phyloP scores from a whole-genome alignment of 2,329 filamentous ascomycete species.

The Fusarium nisikadoi region DNA sequence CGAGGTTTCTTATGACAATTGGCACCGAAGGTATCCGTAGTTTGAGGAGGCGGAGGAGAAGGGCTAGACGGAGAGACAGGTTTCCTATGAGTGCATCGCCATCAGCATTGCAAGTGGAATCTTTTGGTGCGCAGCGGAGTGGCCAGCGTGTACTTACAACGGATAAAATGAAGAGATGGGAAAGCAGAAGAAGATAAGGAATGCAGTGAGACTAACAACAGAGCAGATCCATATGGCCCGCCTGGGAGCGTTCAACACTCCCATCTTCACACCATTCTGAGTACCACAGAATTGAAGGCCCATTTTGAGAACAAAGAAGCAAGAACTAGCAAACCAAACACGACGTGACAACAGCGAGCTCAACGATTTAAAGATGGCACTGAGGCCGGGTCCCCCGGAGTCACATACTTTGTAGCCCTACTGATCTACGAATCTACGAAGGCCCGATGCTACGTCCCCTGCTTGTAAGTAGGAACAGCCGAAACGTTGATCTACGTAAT shows the following conservation, averaged over 20 bases:
- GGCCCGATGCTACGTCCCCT: not conserved
- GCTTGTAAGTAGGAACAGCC: not conserved
- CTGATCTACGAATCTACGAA: not conserved
- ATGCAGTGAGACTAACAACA: not conserved
- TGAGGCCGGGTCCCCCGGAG: too few species aligned
- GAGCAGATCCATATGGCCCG: not conserved
- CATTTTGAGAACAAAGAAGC: not conserved
- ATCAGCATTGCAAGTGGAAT: not conserved
- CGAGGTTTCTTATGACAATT: constrained; percentile 1
- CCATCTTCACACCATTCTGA: not conserved
- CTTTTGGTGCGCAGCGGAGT: fast-evolving
- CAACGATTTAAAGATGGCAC: not conserved
- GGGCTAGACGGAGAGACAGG: not conserved
- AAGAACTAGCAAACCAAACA: not conserved
- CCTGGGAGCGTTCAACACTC: not conserved
- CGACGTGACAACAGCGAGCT: not conserved
- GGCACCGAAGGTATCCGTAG: not conserved
- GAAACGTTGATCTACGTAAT: not conserved
- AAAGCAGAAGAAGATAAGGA: not conserved
- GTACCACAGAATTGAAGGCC: not conserved
- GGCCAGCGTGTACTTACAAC: not conserved
- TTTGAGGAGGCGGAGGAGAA: not conserved
- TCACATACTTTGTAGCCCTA: not conserved
- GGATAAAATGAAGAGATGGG: not conserved
- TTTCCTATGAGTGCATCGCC: not conserved